Evolutionary conservation across 306 rosid species (phyloP).

Genomic region (Fragaria iinumae): DNA sequence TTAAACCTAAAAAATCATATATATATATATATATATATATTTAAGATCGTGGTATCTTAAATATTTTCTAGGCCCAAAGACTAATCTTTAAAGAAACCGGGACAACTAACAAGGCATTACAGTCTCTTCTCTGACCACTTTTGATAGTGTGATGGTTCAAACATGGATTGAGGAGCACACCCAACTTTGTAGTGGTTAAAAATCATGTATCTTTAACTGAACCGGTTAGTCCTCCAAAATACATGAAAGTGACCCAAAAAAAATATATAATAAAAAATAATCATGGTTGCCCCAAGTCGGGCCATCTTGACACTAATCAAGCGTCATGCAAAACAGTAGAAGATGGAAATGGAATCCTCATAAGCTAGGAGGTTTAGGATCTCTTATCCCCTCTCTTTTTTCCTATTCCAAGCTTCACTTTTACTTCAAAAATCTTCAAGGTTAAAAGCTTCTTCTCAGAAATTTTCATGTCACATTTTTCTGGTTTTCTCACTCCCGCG

Average conservation of each 20-base stretch:
- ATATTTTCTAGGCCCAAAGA: no score
- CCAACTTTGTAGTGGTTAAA: no score
- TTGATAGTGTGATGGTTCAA: no score
- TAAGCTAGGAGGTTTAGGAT: background rate
- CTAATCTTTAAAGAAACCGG: rapidly evolving
- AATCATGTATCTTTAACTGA: no score
- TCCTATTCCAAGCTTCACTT: background rate
- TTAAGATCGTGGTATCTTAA: no score
- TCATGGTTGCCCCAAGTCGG: background rate
- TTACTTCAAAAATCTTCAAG: background rate
- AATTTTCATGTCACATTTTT: background rate
- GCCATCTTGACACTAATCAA: background rate
- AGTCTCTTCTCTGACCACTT: no score
- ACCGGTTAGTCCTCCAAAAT: background rate
- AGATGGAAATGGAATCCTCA: background rate
- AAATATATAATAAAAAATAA: background rate
- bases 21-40: background rate
- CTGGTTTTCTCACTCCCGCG: conserved; percentile 43
- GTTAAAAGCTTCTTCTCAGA: no score
- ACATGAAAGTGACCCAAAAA: background rate
- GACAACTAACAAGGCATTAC: no score
- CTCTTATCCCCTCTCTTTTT: background rate
- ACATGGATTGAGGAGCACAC: no score
- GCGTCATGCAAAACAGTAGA: background rate
- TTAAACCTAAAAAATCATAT: no score